phyloP scores from a whole-genome alignment of 2,329 filamentous ascomycete genomes.

The Ophiostoma piceae region DNA sequence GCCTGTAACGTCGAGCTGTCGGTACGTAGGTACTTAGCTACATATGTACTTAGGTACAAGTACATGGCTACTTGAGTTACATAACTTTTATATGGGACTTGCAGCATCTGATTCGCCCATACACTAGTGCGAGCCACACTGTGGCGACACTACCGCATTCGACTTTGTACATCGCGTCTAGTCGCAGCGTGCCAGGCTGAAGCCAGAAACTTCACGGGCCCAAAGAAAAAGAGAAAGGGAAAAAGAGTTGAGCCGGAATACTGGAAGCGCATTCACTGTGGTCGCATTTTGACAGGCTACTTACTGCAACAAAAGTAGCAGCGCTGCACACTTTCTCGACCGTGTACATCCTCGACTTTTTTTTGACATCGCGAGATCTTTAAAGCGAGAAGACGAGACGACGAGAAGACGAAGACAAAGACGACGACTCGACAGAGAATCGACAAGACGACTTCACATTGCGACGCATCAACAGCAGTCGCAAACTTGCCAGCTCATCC shows the following conservation, averaged over 20 bases:
- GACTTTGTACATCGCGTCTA: slow-evolving; percentile 11
- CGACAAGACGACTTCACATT: not conserved
- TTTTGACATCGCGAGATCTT: not conserved
- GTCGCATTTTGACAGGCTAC: not conserved
- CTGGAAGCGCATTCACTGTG: not conserved
- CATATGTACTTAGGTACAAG: no score
- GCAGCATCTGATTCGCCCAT: not conserved
- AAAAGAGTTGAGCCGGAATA: not conserved
- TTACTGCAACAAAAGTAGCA: not conserved
- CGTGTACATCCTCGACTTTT: not conserved
- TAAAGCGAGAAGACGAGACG: no score
- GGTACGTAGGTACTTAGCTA: not conserved
- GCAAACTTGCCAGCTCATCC: not conserved
- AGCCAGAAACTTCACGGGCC: slow-evolving; percentile 13
- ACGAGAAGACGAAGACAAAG: not conserved
- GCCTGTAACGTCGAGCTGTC: not conserved
- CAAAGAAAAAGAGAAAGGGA: not conserved
- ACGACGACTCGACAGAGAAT: not conserved
- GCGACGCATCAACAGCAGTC: not conserved
- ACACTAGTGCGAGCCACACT: slow-evolving; percentile 1
- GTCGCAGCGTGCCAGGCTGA: slow-evolving; percentile 9
- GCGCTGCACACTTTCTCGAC: not conserved
- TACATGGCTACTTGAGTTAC: not conserved
- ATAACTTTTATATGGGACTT: not conserved
- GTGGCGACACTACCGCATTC: slow-evolving; percentile 10